phyloP scores from a whole-genome alignment of 73 alveolate genomes.

The Symbiodinium pilosum region DNA sequence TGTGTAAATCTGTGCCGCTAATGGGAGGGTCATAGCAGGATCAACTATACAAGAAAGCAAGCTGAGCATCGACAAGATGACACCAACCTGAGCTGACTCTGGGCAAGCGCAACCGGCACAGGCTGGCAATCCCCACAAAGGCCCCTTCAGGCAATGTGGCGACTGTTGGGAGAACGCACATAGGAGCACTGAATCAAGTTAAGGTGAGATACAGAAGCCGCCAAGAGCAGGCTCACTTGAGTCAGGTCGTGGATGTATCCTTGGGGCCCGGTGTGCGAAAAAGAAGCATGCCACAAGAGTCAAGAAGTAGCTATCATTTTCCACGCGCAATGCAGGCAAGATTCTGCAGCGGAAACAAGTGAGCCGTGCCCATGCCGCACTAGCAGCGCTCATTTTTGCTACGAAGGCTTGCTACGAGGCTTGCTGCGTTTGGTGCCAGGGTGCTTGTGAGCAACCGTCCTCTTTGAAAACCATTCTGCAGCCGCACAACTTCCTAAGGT shows the following conservation, averaged over 20 bases:
- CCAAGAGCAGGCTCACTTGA: slow-evolving; percentile 4
- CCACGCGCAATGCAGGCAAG: background rate
- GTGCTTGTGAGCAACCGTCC: too few relatives aligned
- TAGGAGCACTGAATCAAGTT: too few relatives aligned
- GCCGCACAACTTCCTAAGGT: background rate
- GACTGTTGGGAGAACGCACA: too few relatives aligned
- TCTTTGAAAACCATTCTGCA: too few relatives aligned
- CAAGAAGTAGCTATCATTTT: background rate
- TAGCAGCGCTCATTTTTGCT: background rate
- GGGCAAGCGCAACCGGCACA: too few relatives aligned
- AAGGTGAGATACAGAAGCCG: background rate
- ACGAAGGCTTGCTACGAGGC: too few relatives aligned
- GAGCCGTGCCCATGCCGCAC: background rate
- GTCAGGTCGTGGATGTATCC: background rate
- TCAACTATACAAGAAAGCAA: too few relatives aligned
- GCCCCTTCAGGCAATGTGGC: background rate
- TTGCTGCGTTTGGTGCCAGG: too few relatives aligned
- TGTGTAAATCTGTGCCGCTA: too few relatives aligned
- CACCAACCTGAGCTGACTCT: background rate
- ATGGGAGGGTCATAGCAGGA: too few relatives aligned
- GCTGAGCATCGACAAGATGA: background rate
- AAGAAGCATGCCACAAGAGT: background rate
- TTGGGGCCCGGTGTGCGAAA: background rate
- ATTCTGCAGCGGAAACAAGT: background rate
- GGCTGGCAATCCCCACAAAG: background rate